A percentile compares a stretch with the other conserved stretches of the same genome.
phyloP scores from a whole-genome alignment of 768 basidiomycete species.

The Lactifluus echinatus region DNA sequence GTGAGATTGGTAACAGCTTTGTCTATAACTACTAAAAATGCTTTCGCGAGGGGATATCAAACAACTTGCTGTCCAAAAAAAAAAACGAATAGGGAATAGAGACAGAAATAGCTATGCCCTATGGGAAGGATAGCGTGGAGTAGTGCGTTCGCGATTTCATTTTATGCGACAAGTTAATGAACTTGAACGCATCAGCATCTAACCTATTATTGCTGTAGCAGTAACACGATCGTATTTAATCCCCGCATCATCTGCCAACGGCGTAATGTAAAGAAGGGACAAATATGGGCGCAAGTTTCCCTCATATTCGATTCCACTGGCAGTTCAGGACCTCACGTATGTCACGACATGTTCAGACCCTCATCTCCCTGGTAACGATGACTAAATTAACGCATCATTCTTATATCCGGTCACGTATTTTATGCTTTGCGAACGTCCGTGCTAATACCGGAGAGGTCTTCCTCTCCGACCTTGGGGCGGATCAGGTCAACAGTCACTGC shows the following conservation, averaged over 20 bases:
- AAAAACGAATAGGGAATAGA: constrained; percentile 16
- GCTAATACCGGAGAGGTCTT: constrained; percentile 79
- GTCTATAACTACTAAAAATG: neutral
- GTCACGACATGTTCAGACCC: constrained; percentile 23
- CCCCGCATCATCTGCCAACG: constrained; percentile 1
- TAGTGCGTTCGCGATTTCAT: constrained; percentile 46
- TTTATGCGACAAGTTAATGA: constrained; percentile 6
- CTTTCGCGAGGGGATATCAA: neutral
- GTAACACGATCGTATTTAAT: constrained; percentile 8
- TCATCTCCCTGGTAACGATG: constrained; percentile 6
- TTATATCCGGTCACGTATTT: constrained; percentile 59
- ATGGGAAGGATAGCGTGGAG: constrained; percentile 64
- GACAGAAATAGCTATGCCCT: constrained; percentile 28
- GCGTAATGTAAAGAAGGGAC: constrained; percentile 54
- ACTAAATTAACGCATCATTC: constrained; percentile 3
- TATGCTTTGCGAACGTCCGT: constrained; percentile 91
- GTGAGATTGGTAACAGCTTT: neutral
- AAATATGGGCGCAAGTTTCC: constrained; percentile 93
- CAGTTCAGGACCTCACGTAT: constrained; percentile 74
- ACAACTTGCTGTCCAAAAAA: neutral
- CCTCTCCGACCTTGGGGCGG: constrained; percentile 89
- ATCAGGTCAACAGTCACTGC: constrained; percentile 96
- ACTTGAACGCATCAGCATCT: constrained; percentile 12
- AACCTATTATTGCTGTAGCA: constrained; percentile 29
- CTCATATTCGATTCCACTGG: constrained; percentile 82